A percentile compares a stretch with the other conserved stretches of the same genome.
phyloP scores from a whole-genome alignment of 2,329 filamentous ascomycete species.

The Claviceps spartinae region DNA sequence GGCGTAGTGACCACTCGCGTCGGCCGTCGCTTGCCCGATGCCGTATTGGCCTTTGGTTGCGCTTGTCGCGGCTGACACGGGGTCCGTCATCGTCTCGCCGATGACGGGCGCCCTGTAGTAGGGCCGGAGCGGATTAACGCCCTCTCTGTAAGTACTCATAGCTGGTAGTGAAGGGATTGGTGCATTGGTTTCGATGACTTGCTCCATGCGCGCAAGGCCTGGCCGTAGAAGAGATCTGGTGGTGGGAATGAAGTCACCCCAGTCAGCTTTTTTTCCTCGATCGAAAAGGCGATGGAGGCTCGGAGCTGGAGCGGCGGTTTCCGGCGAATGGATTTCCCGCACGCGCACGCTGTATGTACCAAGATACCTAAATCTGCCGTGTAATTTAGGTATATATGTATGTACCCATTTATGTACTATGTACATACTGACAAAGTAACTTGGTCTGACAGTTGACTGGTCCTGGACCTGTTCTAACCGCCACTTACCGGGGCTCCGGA shows the following conservation, averaged over 20 bases:
- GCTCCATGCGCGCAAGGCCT: neutral
- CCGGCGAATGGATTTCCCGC: constrained; percentile 23
- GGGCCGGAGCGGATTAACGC: constrained; percentile 51
- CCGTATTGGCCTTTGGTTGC: constrained; percentile 30
- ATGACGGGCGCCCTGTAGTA: constrained; percentile 55
- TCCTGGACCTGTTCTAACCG: neutral
- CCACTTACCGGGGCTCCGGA: constrained; percentile 8
- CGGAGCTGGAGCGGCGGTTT: constrained; percentile 4
- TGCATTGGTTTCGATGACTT: constrained; percentile 11
- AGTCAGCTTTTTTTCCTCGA: neutral
- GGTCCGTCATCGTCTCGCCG: constrained; percentile 29
- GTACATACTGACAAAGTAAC: too few relatives aligned
- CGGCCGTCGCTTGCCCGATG: constrained; percentile 28
- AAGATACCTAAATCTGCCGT: neutral
- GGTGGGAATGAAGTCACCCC: constrained; percentile 7
- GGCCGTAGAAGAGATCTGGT: neutral
- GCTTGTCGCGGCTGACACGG: constrained; percentile 23
- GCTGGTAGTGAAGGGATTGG: constrained; percentile 14
- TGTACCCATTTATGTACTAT: neutral
- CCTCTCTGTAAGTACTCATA: constrained; percentile 33
- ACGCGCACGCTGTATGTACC: neutral
- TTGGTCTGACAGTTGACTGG: neutral
- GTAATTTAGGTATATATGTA: neutral
- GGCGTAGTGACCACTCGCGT: constrained; percentile 18
- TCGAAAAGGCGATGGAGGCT: constrained; percentile 6